Evolutionary conservation across 768 basidiomycete species (phyloP).

Genomic region (Psilocybe azurescens): DNA sequence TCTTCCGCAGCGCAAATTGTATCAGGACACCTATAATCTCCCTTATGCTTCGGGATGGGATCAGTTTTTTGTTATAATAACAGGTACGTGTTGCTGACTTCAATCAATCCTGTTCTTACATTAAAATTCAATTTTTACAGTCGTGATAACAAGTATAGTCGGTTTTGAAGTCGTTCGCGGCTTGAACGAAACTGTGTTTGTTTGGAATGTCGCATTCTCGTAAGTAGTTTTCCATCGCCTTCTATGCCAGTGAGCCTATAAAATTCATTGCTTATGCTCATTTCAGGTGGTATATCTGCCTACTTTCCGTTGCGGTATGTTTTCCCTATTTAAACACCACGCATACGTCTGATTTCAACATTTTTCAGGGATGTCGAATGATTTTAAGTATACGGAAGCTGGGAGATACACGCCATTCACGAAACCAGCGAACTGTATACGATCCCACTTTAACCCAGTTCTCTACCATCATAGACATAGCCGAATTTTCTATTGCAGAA

Average conservation of each 20-base stretch:
- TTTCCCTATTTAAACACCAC: neutral
- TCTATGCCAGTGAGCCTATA: neutral
- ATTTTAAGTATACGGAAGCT: conserved; percentile 20
- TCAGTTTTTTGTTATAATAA: conserved; percentile 13
- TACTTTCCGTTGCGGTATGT: conserved; percentile 15
- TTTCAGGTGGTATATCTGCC: conserved; percentile 12
- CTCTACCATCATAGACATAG: conserved; percentile 10
- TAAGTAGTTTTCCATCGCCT: neutral
- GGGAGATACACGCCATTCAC: neutral
- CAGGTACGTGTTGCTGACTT: neutral
- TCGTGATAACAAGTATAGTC: neutral
- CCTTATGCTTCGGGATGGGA: conserved; percentile 17
- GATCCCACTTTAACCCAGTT: conserved; percentile 4
- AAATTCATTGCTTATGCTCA: neutral
- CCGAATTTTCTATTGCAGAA: neutral
- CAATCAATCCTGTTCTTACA: neutral
- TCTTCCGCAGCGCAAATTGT: neutral
- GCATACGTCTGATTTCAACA: neutral
- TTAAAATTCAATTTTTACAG: neutral
- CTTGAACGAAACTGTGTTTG: neutral
- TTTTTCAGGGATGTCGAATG: conserved; percentile 19
- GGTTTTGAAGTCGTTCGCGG: conserved; percentile 4
- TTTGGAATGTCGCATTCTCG: conserved; percentile 13
- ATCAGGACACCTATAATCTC: conserved; percentile 18
- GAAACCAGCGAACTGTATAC: conserved; percentile 28